These are phyloP conservation scores for Malania oleifera DNA, from an alignment of 164 flowering plant genomes.

Conservation along the genomic window DNA sequence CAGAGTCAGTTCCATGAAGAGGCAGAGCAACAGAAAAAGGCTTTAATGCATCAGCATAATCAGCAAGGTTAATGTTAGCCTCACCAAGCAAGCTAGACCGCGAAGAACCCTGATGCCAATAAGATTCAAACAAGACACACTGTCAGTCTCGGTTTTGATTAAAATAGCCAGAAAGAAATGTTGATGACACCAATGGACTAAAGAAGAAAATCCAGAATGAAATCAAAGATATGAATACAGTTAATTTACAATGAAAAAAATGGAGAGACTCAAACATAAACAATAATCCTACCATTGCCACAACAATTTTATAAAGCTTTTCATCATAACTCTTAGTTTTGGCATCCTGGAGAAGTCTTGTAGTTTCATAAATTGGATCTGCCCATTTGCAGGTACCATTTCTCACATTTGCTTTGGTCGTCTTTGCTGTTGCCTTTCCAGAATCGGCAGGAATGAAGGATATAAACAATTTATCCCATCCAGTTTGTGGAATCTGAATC, in stretches of 20 bases:
- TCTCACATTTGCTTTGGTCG: slow-evolving; percentile 85
- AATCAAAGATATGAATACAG: neutral
- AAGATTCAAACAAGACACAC: slow-evolving; percentile 13
- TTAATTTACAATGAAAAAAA: neutral
- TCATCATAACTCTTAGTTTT: slow-evolving; percentile 80
- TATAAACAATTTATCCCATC: slow-evolving; percentile 94
- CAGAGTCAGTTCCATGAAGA: slow-evolving; percentile 77
- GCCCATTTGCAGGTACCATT: slow-evolving; percentile 97
- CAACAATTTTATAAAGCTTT: slow-evolving; percentile 77
- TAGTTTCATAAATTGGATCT: slow-evolving; percentile 97
- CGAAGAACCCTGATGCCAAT: slow-evolving; percentile 74
- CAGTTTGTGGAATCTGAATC: slow-evolving; percentile 78
- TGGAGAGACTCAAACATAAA: slow-evolving; percentile 1
- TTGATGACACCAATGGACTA: neutral
- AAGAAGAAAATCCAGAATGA: neutral
- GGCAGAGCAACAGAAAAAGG: slow-evolving; percentile 64
- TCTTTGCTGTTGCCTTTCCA: slow-evolving; percentile 82
- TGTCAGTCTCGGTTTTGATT: neutral
- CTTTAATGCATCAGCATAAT: slow-evolving; percentile 78
- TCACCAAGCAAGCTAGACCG: slow-evolving; percentile 91
- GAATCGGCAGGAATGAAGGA: slow-evolving; percentile 85
- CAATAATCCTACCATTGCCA: slow-evolving; percentile 64
- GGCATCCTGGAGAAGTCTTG: slow-evolving; percentile 85
- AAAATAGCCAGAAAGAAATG: neutral
- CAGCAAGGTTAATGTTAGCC: slow-evolving; percentile 84